Base-by-base conservation (phyloP, 805 yeast species). In the Kodamaea kaohsiungensis region DNA sequence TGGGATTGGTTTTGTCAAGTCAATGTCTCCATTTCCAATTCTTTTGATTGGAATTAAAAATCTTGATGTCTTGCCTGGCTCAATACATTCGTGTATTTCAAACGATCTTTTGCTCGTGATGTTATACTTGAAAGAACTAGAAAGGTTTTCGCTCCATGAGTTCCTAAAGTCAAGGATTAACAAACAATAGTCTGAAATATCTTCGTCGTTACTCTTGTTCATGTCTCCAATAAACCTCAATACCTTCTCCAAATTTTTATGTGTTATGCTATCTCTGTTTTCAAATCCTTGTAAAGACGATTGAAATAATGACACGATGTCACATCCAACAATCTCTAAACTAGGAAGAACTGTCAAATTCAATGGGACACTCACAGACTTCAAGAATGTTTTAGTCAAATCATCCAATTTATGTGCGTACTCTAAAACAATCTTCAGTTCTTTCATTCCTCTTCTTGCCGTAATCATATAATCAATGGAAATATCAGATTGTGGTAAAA, bases 111-210 rank as follows among this genome's bases (percentile, higher is more conserved):
- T 62, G 2, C 52, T 42, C 17, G 64, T 68, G 3, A 70, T 68
- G 15, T 68, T 68, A 55, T 72, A 75, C 1, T 60, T 58, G 9
- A 81, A 55, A 1, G 68, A 57, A 43, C 65, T 66, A 3, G 52
- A 39, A 35, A 77, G 59, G 27, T 80, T 79, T 48, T 85, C 86
- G 6, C 81, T 77, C 95, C 97, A 92, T 1, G 88, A 78, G 66
- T 95, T 93, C 59, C 91, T 80, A 54, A 95, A 69, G 65, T 95
- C 98, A 12, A 93, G 63, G 0, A 90, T 77, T 52, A 88, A 71
- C 47, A 88, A 69, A 57, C 87, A 85, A 66, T 79, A 89, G 48
- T 83, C 84, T 2, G 81, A 71, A 49, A 78, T 66, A 7, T 69
- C 70, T 17, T 72, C 66, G 6, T 51, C 17, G 5, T 53, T 43